These are phyloP conservation scores for Lecanosticta acicola DNA, from an alignment of 2,329 filamentous ascomycete genomes.

Conservation along the genomic window DNA sequence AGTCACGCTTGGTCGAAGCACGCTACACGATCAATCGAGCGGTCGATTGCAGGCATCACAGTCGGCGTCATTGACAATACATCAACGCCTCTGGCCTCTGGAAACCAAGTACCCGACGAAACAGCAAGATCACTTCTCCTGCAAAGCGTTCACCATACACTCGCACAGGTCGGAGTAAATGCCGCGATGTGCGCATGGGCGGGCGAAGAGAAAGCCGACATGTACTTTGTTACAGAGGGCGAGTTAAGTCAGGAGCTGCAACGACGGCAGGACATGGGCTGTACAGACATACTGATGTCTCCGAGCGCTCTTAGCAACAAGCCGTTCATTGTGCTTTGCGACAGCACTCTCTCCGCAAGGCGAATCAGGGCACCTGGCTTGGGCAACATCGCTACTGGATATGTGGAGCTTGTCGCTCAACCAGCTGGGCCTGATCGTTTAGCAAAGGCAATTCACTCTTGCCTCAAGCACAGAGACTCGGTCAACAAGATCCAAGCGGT, in stretches of 20 bases:
- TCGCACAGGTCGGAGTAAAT: constrained; percentile 18
- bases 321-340: constrained; percentile 24
- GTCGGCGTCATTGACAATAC: constrained; percentile 18
- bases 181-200: constrained; percentile 14
- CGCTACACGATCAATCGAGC: constrained; percentile 6
- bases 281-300: constrained; percentile 12
- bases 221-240: constrained; percentile 22
- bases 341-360: constrained; percentile 22
- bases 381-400: constrained; percentile 15
- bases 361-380: constrained; percentile 18
- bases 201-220: constrained; percentile 17
- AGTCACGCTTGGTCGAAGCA: constrained; percentile 4
- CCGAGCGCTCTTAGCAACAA: constrained; percentile 17
- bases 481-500: constrained; percentile 6
- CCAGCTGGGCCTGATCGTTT: constrained; percentile 23
- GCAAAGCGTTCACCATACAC: constrained; percentile 16
- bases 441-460: constrained; percentile 19
- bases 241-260: constrained; percentile 17
- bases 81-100: constrained; percentile 11
- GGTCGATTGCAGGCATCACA: constrained; percentile 11
- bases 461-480: constrained; percentile 12
- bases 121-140: constrained; percentile 16
- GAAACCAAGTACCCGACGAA: constrained; percentile 11
- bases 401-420: constrained; percentile 24
- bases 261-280: constrained; percentile 10